These are phyloP conservation scores for Rhodosporidiobolus sp. DNA, from an alignment of 768 basidiomycete genomes.

Conservation along the genomic window DNA sequence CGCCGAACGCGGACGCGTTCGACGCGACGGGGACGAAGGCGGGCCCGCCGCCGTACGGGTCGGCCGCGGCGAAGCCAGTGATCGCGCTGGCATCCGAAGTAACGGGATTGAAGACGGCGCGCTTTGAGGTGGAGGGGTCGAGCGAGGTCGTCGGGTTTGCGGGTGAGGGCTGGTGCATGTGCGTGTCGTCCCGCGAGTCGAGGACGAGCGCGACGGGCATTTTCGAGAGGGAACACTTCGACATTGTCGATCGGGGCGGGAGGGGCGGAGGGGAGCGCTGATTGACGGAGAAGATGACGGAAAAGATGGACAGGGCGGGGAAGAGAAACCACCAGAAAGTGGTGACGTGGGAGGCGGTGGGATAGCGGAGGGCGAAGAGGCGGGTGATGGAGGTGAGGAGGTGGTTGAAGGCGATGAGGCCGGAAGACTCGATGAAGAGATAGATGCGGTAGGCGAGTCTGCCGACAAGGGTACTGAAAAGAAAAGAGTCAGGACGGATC, in stretches of 20 bases:
- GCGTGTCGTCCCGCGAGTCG: not conserved
- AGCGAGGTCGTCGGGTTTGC: too few species aligned
- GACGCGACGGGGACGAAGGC: too few species aligned
- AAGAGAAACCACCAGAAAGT: not conserved
- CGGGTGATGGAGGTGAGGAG: not conserved
- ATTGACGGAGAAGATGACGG: slow-evolving; percentile 3
- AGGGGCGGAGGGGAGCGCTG: not conserved
- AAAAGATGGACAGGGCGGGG: not conserved
- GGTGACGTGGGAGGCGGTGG: not conserved
- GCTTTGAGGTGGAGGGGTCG: not conserved
- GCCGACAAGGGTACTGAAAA: not conserved
- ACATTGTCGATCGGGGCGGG: not conserved
- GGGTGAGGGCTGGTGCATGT: too few species aligned
- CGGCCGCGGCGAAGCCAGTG: too few species aligned
- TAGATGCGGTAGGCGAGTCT: not conserved
- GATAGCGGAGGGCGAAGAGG: not conserved
- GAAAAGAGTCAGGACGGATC: too few species aligned
- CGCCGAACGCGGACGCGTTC: too few species aligned
- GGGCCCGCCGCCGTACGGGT: not conserved
- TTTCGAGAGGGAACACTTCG: not conserved
- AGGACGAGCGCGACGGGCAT: not conserved
- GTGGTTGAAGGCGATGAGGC: not conserved
- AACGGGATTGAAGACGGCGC: not conserved
- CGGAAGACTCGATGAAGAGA: not conserved
- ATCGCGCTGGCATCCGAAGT: too few species aligned